Base-by-base conservation (phyloP, 2,329 filamentous ascomycete species). In the Capronia epimyces region DNA sequence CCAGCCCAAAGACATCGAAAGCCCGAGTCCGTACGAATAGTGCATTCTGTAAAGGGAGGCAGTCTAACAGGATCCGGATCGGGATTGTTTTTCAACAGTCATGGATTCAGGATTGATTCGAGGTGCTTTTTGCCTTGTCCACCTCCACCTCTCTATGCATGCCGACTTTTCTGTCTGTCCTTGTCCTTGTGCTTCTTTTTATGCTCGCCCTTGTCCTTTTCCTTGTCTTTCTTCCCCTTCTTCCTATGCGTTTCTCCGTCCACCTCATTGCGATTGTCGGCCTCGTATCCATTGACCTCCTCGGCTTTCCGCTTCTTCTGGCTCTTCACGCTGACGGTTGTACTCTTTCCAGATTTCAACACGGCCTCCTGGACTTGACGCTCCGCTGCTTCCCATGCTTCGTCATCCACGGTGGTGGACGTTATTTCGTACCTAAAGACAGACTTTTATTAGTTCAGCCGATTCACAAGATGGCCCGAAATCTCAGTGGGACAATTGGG, bases 291-390 rank as follows among this genome's bases (percentile, higher is more conserved):
- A 41, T 71, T 62, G 56, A 70, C 69, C 73, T 76, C 71, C 0
- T 73, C 73, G 43, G 81, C 86, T 71, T 94, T 94, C 62, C 88
- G 77, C 76, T 93, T 91, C 57, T 70, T 42, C 9, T 74, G 75
- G n/a, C 82, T 81, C 75, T 90, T 93, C 49, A 97, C 81, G 65
- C 86, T 90, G 22, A 96, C 88, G 0, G 83, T 84, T 13, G 76
- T 75, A 62, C 76, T 80, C 42, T 75, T 72, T 44, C 78, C 75
- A 8, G 79, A 79, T 21, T 65, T 43, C 18, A 34, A 29, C 9
- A 40, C 63, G 1, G 79, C 78, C 49, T 67, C 76, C 16, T 75
- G 69, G 25, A 95, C 82, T 63, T 89, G 84, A 65, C 86, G 84
- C 70, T 96, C 90, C 3, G 80, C 79, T 15, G 80, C 76, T 54